phyloP scores from a whole-genome alignment of 2,329 filamentous ascomycete genomes.

The Podosphaera aphanis region DNA sequence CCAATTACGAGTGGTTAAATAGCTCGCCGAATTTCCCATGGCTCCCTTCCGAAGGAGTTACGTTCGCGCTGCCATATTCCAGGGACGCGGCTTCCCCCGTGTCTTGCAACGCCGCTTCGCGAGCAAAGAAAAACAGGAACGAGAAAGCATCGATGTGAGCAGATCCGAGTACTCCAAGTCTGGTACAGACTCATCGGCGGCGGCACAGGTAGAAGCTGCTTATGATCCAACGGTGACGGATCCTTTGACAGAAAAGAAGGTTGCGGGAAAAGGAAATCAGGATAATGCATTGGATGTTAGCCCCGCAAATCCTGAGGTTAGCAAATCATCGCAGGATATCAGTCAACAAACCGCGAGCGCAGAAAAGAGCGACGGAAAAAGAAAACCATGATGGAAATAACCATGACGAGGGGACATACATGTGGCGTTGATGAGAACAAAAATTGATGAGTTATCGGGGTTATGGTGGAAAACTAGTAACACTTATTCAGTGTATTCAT shows the following conservation, averaged over 20 bases:
- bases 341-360: not conserved
- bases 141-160: slow-evolving; percentile 39
- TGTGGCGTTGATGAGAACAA: no score
- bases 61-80: no score
- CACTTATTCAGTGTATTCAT: no score
- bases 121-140: slow-evolving; percentile 28
- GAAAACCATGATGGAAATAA: not conserved
- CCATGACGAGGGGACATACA: no score
- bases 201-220: slow-evolving; percentile 32
- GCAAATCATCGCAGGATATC: slow-evolving; percentile 13
- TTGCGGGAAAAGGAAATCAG: slow-evolving; percentile 18
- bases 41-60: no score
- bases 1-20: no score
- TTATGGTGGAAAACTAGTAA: no score
- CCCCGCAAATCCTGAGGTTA: slow-evolving; percentile 35
- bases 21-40: no score
- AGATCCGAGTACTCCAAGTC: slow-evolving; percentile 44
- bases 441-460: no score
- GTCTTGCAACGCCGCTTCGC: slow-evolving; percentile 1
- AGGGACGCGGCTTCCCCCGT: no score
- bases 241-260: slow-evolving; percentile 34
- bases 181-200: slow-evolving; percentile 35
- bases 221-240: slow-evolving; percentile 45
- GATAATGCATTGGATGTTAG: slow-evolving; percentile 32
- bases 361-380: not conserved